Evolutionary conservation across 306 rosid species (phyloP).

Genomic region (Quercus cerris): DNA sequence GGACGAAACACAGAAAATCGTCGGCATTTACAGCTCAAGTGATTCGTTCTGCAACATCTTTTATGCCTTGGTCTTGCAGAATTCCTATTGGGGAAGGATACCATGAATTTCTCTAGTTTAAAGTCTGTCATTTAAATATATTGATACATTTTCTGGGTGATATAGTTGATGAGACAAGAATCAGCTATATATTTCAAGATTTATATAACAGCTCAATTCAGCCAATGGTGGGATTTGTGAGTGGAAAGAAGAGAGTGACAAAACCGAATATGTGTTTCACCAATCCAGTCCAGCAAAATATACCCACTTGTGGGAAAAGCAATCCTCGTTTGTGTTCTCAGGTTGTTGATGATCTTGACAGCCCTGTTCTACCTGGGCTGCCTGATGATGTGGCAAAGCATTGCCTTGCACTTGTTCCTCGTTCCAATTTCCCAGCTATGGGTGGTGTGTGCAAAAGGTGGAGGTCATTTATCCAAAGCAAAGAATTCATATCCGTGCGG

Average conservation of each 20-base stretch:
- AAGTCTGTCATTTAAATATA: constrained; percentile 13
- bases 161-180: constrained; percentile 25
- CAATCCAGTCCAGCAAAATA: constrained; percentile 37
- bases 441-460: constrained; percentile 79
- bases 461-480: constrained; percentile 79
- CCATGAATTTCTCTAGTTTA: constrained; percentile 57
- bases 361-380: constrained; percentile 67
- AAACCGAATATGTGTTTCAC: constrained; percentile 59
- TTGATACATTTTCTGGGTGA: constrained; percentile 25
- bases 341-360: constrained; percentile 32
- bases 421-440: constrained; percentile 60
- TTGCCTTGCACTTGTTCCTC: constrained; percentile 95
- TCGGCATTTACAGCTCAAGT: constrained; percentile 69
- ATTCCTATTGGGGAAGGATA: constrained; percentile 81
- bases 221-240: constrained; percentile 56
- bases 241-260: constrained; percentile 57
- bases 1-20: constrained; percentile 67
- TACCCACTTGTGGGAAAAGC: constrained; percentile 38
- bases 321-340: constrained; percentile 31
- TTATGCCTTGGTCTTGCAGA: constrained; percentile 90
- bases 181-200: constrained; percentile 26
- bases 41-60: constrained; percentile 70
- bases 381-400: constrained; percentile 88
- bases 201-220: constrained; percentile 26
- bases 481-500: constrained; percentile 67